Percentiles rank a stretch among this genome's conserved stretches.
Evolutionary conservation across 805 yeast genomes (phyloP).

Genomic region (Wickerhamomyces hampshirensis): DNA sequence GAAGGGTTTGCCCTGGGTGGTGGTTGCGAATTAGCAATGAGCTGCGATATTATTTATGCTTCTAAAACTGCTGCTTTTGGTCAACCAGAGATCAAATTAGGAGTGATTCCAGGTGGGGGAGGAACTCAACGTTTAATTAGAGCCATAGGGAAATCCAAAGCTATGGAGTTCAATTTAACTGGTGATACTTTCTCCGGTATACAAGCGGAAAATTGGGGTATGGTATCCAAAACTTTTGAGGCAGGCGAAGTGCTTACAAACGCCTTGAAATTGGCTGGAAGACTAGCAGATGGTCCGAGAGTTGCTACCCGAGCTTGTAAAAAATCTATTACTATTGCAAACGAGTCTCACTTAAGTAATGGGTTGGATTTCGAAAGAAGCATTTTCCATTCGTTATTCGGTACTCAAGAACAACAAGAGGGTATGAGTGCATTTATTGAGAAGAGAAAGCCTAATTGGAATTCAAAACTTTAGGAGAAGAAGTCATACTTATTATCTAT

Average conservation of each 20-base stretch:
- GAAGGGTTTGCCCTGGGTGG: slow-evolving; percentile 54
- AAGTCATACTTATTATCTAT: no score
- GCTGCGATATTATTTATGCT: slow-evolving; percentile 44
- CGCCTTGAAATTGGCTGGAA: slow-evolving; percentile 40
- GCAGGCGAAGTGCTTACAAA: slow-evolving; percentile 35
- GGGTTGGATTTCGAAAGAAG: slow-evolving; percentile 40
- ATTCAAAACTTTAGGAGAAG: slow-evolving; percentile 11
- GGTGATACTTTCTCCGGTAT: slow-evolving; percentile 40
- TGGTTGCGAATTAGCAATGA: slow-evolving; percentile 53
- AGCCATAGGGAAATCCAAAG: slow-evolving; percentile 44
- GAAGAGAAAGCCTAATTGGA: slow-evolving; percentile 34
- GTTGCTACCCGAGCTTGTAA: slow-evolving; percentile 43
- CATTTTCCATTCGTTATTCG: slow-evolving; percentile 42
- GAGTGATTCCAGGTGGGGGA: slow-evolving; percentile 49
- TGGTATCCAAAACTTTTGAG: slow-evolving; percentile 38
- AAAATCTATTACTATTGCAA: slow-evolving; percentile 37
- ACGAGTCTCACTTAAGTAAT: slow-evolving; percentile 30
- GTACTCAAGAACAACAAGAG: slow-evolving; percentile 41
- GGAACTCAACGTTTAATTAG: slow-evolving; percentile 48
- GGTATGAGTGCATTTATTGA: slow-evolving; percentile 50
- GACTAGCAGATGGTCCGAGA: slow-evolving; percentile 37
- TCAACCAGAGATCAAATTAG: slow-evolving; percentile 51
- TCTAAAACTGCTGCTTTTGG: slow-evolving; percentile 46
- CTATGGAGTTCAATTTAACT: slow-evolving; percentile 45
- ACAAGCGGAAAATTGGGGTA: slow-evolving; percentile 44